Evolutionary conservation across 306 rosid genomes (phyloP).

Genomic region (Acacia crassicarpa): DNA sequence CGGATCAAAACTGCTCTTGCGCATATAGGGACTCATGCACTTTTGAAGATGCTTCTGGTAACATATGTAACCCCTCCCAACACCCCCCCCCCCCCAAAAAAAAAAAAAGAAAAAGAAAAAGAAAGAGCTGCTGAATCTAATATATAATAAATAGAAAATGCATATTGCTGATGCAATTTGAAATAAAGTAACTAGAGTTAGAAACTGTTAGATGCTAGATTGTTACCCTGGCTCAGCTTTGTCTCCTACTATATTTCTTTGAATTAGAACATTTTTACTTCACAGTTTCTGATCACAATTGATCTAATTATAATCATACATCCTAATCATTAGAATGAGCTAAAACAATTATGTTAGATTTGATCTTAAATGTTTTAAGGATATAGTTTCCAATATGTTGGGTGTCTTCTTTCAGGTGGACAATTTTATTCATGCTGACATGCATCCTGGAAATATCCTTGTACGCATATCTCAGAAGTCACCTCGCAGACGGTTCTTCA

Average conservation of each 20-base stretch:
- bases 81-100: background rate
- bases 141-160: background rate
- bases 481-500: slow-evolving; percentile 70
- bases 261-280: background rate
- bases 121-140: slow-evolving; percentile 1
- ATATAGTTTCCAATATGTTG: slow-evolving; percentile 40
- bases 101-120: background rate
- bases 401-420: slow-evolving; percentile 83
- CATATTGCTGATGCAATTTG: background rate
- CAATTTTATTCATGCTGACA: slow-evolving; percentile 99
- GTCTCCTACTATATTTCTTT: background rate
- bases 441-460: slow-evolving; percentile 99
- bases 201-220: background rate
- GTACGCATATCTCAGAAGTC: slow-evolving; percentile 76
- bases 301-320: background rate
- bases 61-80: background rate
- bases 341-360: background rate
- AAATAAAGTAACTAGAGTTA: background rate
- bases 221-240: background rate
- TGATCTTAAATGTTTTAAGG: slow-evolving; percentile 15
- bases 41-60: slow-evolving; percentile 99
- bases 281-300: background rate
- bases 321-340: background rate
- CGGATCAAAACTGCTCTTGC: slow-evolving; percentile 84
- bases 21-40: slow-evolving; percentile 98